Evolutionary conservation across 495 filamentous ascomycete genomes (phyloP).

Genomic region (Achaetomiella virescens): DNA sequence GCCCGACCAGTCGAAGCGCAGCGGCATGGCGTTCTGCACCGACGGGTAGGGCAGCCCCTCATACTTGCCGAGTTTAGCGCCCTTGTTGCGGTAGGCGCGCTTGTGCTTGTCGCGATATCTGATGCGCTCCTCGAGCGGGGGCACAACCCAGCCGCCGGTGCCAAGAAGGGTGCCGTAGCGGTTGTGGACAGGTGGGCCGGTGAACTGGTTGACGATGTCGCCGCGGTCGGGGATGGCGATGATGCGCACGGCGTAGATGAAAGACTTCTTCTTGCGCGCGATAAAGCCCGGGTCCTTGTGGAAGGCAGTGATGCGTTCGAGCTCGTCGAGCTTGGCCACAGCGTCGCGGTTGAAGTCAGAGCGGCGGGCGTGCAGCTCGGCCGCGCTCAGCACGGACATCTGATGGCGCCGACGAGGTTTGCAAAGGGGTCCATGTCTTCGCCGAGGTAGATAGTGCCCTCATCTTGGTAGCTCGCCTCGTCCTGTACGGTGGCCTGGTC

Average conservation of each 20-base stretch:
- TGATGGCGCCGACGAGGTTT: background rate
- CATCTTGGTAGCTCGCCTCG: background rate
- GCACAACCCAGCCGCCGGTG: constrained; percentile 23
- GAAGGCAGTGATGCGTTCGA: background rate
- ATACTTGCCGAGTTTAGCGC: constrained; percentile 7
- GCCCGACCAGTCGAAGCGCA: constrained; percentile 13
- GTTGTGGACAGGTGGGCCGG: constrained; percentile 13
- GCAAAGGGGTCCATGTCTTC: background rate
- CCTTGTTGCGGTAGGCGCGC: constrained; percentile 1
- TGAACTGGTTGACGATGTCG: constrained; percentile 16
- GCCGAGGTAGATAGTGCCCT: background rate
- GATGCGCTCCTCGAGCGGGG: constrained; percentile 22
- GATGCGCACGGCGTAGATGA: constrained; percentile 20
- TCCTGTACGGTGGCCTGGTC: background rate
- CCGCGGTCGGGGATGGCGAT: constrained; percentile 15
- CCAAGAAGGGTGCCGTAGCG: constrained; percentile 18
- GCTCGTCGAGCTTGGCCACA: constrained; percentile 5
- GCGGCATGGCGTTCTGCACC: constrained; percentile 7
- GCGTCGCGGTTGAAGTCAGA: background rate
- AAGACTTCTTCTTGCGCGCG: constrained; percentile 10
- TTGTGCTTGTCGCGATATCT: constrained; percentile 6
- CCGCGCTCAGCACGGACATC: background rate
- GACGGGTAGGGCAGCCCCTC: background rate
- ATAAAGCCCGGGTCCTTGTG: constrained; percentile 4
- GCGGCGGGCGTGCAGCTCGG: constrained; percentile 1